phyloP scores from a whole-genome alignment of 2,329 filamentous ascomycete species.

The Blastomyces percursus region DNA sequence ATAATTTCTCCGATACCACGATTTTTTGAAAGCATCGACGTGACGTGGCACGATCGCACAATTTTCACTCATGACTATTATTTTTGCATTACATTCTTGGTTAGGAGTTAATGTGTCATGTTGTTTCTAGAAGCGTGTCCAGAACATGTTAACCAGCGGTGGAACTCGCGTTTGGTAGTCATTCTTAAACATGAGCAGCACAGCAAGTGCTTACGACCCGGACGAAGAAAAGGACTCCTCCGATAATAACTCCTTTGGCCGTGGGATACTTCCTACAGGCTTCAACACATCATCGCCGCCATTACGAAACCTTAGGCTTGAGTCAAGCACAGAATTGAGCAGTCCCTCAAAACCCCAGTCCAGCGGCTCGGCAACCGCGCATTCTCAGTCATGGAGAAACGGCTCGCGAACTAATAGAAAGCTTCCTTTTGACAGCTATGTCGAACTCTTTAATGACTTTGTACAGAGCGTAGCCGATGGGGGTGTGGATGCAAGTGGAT shows the following conservation, averaged over 20 bases:
- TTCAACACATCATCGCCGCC: conserved; percentile 12
- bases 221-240: conserved; percentile 20
- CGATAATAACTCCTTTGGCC: background rate
- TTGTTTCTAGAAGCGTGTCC: conserved; percentile 3
- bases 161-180: background rate
- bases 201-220: conserved; percentile 22
- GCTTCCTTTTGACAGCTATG: conserved; percentile 43
- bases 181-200: conserved; percentile 28
- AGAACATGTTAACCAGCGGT: conserved; percentile 3
- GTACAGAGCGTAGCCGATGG: conserved; percentile 33
- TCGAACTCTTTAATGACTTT: conserved; percentile 44
- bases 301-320: conserved; percentile 9
- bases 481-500: conserved; percentile 8
- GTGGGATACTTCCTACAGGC: background rate
- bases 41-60: background rate
- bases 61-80: background rate
- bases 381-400: conserved; percentile 10
- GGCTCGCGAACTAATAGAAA: conserved; percentile 21
- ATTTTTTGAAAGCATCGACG: background rate
- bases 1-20: background rate
- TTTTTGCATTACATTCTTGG: conserved; percentile 1
- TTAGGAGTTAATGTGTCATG: conserved; percentile 8
- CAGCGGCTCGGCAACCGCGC: background rate
- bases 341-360: background rate
- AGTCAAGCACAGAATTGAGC: conserved; percentile 7